These are phyloP conservation scores for Sugiyamaella pinicola DNA, from an alignment of 1,139 yeast genomes.

Conservation along the genomic window DNA sequence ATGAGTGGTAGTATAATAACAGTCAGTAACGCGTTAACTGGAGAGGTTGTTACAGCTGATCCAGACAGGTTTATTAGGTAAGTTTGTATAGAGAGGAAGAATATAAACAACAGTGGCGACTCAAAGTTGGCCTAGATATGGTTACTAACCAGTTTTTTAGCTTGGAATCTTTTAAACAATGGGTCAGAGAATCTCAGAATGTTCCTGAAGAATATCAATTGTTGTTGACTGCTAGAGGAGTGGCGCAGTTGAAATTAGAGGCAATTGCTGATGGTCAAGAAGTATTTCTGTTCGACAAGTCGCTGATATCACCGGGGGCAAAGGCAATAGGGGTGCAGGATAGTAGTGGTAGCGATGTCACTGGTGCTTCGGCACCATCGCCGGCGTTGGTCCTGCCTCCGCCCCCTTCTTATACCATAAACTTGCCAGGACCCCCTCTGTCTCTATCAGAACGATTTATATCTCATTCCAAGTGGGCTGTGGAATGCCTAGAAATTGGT, in stretches of 20 bases:
- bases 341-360: neutral
- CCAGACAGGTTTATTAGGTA: conserved; percentile 34
- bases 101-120: neutral
- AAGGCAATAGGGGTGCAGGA: neutral
- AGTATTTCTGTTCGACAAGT: conserved; percentile 37
- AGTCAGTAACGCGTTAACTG: conserved; percentile 32
- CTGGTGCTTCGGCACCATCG: neutral
- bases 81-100: no score
- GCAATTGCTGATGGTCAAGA: conserved; percentile 34
- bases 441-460: conserved; percentile 12
- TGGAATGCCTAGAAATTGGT: conserved; percentile 16
- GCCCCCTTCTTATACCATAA: neutral
- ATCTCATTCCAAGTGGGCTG: conserved; percentile 21
- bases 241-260: conserved; percentile 38
- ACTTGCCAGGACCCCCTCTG: neutral
- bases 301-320: conserved; percentile 22
- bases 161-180: conserved; percentile 30
- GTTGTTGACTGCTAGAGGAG: conserved; percentile 35
- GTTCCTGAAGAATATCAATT: conserved; percentile 36
- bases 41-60: conserved; percentile 25
- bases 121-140: neutral
- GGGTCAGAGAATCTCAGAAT: conserved; percentile 25
- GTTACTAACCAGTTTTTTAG: conserved; percentile 17
- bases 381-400: neutral
- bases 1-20: conserved; percentile 26